These are phyloP conservation scores for Chalciporus sphaerocephalus DNA, from an alignment of 768 basidiomycete species.

Conservation along the genomic window DNA sequence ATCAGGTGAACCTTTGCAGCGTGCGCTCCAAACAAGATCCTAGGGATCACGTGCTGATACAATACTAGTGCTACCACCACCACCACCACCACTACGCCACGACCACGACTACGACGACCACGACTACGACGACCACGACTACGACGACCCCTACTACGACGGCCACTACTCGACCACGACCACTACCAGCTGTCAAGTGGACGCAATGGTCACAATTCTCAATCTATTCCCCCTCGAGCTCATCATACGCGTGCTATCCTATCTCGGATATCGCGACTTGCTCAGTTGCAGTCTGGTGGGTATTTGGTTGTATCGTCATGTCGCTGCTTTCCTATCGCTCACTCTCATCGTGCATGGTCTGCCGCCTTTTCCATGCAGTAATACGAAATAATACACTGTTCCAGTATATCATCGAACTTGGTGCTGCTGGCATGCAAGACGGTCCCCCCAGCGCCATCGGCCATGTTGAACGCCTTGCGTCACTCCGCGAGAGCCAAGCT, in stretches of 20 bases:
- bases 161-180: no score
- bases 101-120: no score
- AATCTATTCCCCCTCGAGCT: constrained; percentile 24
- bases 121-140: no score
- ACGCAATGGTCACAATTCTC: constrained; percentile 2
- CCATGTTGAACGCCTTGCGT: constrained; percentile 34
- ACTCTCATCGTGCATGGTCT: constrained; percentile 27
- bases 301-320: neutral
- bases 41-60: constrained; percentile 23
- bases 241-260: constrained; percentile 17
- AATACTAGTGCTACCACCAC: neutral
- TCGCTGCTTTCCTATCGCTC: neutral
- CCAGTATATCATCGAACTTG: constrained; percentile 45
- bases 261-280: constrained; percentile 22
- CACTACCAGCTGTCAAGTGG: no score
- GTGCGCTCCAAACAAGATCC: no score
- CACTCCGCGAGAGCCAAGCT: constrained; percentile 36
- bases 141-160: no score
- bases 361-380: constrained; percentile 26
- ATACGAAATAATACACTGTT: constrained; percentile 32
- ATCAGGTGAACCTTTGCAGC: no score
- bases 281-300: constrained; percentile 29
- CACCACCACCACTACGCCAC: neutral
- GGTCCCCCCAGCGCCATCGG: constrained; percentile 30
- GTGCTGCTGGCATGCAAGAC: constrained; percentile 39